Conservation (phyloP, 768 basidiomycete genomes). For the Candolleomyces eurysporus region DNA sequence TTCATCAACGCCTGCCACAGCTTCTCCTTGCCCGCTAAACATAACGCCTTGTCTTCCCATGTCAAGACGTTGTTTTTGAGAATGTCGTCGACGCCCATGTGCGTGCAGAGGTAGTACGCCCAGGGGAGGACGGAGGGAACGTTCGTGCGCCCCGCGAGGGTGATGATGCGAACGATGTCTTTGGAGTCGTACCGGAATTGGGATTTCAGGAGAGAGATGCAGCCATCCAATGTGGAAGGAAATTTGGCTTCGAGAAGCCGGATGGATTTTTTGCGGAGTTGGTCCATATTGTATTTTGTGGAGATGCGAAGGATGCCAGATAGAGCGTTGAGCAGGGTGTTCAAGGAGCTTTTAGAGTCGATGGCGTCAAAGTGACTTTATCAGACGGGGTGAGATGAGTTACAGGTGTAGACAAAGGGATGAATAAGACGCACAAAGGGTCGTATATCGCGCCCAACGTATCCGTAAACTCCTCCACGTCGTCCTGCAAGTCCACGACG, state of each 20-base stretch:
- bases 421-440: conserved; percentile 29
- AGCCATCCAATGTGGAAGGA: conserved; percentile 38
- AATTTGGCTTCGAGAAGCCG: conserved; percentile 38
- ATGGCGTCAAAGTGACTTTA: conserved; percentile 39
- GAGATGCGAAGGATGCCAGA: conserved; percentile 41
- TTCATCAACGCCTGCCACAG: conserved; percentile 40
- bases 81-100: conserved; percentile 33
- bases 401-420: neutral
- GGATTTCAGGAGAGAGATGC: conserved; percentile 35
- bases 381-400: neutral
- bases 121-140: conserved; percentile 42
- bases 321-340: conserved; percentile 36
- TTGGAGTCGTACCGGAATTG: conserved; percentile 34
- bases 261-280: conserved; percentile 38
- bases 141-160: conserved; percentile 37
- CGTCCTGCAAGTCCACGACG: conserved; percentile 29
- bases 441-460: conserved; percentile 36
- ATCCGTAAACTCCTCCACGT: conserved; percentile 34
- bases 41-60: conserved; percentile 41
- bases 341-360: conserved; percentile 28
- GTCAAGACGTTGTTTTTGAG: conserved; percentile 33
- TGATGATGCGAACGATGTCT: conserved; percentile 39
- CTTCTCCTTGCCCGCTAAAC: conserved; percentile 37
- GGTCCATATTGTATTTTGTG: conserved; percentile 41
- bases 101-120: conserved; percentile 45